Conservation (phyloP, 148 eudicot species). For the Rhododendron molle region DNA sequence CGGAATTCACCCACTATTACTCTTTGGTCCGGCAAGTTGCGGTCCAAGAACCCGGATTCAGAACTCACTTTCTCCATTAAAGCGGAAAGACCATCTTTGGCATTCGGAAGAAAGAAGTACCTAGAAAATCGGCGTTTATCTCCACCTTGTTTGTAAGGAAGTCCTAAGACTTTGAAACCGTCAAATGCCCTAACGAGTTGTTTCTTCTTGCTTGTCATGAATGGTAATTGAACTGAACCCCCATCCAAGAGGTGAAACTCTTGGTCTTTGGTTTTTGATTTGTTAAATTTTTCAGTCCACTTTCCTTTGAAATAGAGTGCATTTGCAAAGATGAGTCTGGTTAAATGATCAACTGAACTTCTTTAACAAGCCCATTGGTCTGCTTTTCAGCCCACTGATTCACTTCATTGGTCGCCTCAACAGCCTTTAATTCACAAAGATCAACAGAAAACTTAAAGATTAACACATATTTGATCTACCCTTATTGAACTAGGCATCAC, state of each 20-base stretch:
- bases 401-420: constrained; percentile 40
- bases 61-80: constrained; percentile 48
- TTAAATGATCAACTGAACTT: rapidly evolving
- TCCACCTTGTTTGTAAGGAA: constrained; percentile 67
- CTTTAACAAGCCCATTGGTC: too few species aligned
- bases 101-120: constrained; percentile 72
- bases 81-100: constrained; percentile 56
- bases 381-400: too few species aligned
- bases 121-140: constrained; percentile 70
- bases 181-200: constrained; percentile 41
- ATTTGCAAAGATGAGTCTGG: constrained; percentile 31
- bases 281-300: constrained; percentile 66
- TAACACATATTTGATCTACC: not conserved
- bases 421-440: constrained; percentile 37
- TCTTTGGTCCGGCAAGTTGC: constrained; percentile 33
- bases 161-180: constrained; percentile 66
- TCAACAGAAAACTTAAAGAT: constrained; percentile 12
- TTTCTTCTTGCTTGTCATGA: constrained; percentile 74
- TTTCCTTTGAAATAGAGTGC: constrained; percentile 84
- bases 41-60: constrained; percentile 42
- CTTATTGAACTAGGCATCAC: too few species aligned
- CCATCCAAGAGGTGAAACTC: constrained; percentile 69
- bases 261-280: constrained; percentile 48
- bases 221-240: constrained; percentile 54
- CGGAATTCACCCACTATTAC: constrained; percentile 54